Conservation (phyloP, 331 rosid genomes). For the Malus hybrid region DNA sequence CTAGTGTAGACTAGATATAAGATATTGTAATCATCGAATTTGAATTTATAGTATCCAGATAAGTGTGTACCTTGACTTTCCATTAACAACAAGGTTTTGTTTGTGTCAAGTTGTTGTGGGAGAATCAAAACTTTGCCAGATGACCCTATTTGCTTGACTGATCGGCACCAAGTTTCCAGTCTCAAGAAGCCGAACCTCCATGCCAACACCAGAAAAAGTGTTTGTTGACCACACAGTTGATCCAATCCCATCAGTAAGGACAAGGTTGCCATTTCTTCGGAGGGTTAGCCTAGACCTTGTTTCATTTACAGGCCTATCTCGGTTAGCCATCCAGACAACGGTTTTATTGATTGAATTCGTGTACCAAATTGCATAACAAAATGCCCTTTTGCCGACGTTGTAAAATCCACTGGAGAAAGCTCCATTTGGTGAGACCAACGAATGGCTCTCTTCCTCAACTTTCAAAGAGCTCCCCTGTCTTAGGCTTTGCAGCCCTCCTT, state of each 20-base stretch:
- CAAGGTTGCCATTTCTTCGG: constrained; percentile 17
- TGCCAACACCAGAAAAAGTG: neutral
- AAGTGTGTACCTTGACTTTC: constrained; percentile 16
- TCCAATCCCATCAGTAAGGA: constrained; percentile 22
- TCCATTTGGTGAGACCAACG: constrained; percentile 21
- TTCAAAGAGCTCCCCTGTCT: constrained; percentile 9
- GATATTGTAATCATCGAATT: constrained; percentile 20
- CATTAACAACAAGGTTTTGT: constrained; percentile 27
- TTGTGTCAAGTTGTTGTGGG: constrained; percentile 27
- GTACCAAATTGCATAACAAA: constrained; percentile 31
- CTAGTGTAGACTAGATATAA: constrained; percentile 21
- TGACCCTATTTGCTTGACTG: neutral
- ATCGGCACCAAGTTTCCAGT: constrained; percentile 21
- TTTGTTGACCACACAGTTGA: constrained; percentile 23
- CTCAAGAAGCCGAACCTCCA: constrained; percentile 19
- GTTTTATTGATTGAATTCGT: constrained; percentile 18
- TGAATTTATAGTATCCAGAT: constrained; percentile 21
- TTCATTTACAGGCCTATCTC: constrained; percentile 17
- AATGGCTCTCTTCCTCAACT: constrained; percentile 4
- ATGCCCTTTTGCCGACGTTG: constrained; percentile 23
- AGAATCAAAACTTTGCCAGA: constrained; percentile 30
- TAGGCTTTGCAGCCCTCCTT: constrained; percentile 9
- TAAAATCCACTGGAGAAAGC: constrained; percentile 33
- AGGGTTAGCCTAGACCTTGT: constrained; percentile 12
- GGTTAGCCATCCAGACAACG: constrained; percentile 30